Conservation (phyloP, 1,284 basidiomycete genomes). For the Fomes fomentarius region DNA sequence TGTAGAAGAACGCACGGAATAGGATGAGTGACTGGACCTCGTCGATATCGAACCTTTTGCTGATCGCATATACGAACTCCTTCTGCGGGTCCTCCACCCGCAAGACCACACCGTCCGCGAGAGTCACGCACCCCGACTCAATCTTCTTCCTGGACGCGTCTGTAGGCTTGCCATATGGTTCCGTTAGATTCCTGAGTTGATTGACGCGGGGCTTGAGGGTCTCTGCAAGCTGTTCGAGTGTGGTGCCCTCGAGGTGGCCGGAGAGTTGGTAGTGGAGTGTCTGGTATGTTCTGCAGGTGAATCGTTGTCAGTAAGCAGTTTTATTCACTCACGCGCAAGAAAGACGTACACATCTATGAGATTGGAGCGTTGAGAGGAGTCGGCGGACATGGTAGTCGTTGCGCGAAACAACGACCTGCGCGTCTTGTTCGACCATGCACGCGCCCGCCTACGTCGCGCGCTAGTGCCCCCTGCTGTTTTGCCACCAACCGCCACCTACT, state of each 20-base stretch:
- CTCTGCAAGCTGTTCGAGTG: slow-evolving; percentile 56
- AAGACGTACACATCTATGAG: slow-evolving; percentile 57
- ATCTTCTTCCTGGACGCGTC: slow-evolving; percentile 67
- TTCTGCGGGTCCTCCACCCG: slow-evolving; percentile 70
- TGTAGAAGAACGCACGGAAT: slow-evolving; percentile 78
- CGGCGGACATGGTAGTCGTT: slow-evolving; percentile 42
- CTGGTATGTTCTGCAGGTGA: slow-evolving; percentile 60
- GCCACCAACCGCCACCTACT: slow-evolving; percentile 17
- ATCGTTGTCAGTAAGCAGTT: background rate
- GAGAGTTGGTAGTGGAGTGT: slow-evolving; percentile 64
- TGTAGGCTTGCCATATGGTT: slow-evolving; percentile 71
- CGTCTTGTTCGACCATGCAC: slow-evolving; percentile 15
- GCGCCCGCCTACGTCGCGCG: slow-evolving; percentile 11
- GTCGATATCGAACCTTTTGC: slow-evolving; percentile 73
- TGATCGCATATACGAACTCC: slow-evolving; percentile 70
- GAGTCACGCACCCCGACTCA: slow-evolving; percentile 63
- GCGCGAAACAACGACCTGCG: slow-evolving; percentile 23
- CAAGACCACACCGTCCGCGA: slow-evolving; percentile 64
- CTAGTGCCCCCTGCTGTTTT: slow-evolving; percentile 7
- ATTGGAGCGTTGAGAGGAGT: slow-evolving; percentile 51
- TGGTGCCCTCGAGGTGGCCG: slow-evolving; percentile 58
- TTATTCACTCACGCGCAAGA: background rate
- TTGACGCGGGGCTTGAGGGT: slow-evolving; percentile 59
- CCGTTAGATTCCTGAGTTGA: slow-evolving; percentile 56
- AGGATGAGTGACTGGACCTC: slow-evolving; percentile 74